A percentile compares a stretch with the other conserved stretches of the same genome.
phyloP scores from a whole-genome alignment of 257 asterid genomes.

The Eustoma russellianum region DNA sequence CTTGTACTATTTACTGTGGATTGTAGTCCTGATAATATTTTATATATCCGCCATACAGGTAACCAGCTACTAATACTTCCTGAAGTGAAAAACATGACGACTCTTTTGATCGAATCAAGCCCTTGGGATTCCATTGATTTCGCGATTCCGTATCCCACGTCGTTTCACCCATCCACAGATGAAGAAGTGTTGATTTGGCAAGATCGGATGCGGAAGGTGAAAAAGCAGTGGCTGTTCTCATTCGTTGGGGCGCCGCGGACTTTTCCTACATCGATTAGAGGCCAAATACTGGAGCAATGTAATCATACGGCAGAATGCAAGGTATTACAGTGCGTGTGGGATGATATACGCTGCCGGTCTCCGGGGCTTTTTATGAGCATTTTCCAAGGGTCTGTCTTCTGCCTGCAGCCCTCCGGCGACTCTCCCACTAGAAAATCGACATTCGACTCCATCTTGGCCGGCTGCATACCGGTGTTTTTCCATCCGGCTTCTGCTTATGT shows the following conservation, averaged over 20 bases:
- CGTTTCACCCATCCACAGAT: constrained; percentile 5
- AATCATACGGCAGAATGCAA: constrained; percentile 1
- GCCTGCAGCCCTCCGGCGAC: not conserved
- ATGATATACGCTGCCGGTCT: not conserved
- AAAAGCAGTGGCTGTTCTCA: constrained; percentile 3
- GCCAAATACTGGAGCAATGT: not conserved
- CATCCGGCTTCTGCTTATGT: constrained; percentile 10
- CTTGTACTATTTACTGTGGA: too few relatives aligned
- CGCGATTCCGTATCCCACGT: constrained; percentile 6
- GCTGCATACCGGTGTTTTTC: not conserved
- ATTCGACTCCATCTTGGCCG: constrained; percentile 6
- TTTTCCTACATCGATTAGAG: not conserved
- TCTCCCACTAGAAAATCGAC: constrained; percentile 8
- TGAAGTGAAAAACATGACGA: constrained; percentile 3
- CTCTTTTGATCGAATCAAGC: constrained; percentile 5
- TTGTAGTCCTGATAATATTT: too few relatives aligned
- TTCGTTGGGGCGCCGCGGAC: constrained; percentile 7
- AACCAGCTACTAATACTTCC: constrained; percentile 1
- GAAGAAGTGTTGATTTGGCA: not conserved
- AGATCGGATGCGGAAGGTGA: constrained; percentile 2
- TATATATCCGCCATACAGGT: not conserved
- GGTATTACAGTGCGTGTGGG: constrained; percentile 4
- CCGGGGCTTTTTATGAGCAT: constrained; percentile 2
- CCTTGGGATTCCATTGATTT: not conserved
- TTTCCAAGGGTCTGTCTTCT: constrained; percentile 1